Conservation (phyloP, 768 basidiomycete species). For the Kwoniella bestiolae region DNA sequence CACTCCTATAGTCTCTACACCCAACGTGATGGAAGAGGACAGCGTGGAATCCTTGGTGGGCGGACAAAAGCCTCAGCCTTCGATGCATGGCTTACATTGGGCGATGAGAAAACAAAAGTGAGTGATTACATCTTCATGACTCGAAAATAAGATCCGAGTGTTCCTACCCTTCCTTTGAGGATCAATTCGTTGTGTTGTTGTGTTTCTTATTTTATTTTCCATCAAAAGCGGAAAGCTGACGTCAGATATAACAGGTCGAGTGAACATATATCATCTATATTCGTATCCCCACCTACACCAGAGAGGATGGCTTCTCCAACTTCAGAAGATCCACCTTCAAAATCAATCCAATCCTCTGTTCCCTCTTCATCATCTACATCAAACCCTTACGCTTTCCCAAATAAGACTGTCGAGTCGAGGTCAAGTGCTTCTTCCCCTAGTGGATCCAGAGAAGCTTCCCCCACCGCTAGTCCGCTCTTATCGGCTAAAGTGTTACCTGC, state of each 20-base stretch:
- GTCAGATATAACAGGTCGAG: conserved; percentile 20
- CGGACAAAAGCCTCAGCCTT: conserved; percentile 13
- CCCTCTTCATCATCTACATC: not conserved
- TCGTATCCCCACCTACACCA: conserved; percentile 51
- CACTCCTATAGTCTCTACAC: conserved; percentile 13
- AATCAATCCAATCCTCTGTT: not conserved
- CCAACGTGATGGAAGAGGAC: conserved; percentile 38
- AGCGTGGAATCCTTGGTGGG: conserved; percentile 36
- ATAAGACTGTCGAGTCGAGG: not conserved
- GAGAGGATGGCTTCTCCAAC: conserved; percentile 33
- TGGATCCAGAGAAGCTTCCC: conserved; percentile 20
- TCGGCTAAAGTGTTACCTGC: conserved; percentile 15
- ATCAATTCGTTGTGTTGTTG: not conserved
- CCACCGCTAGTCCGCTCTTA: conserved; percentile 24
- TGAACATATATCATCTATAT: conserved; percentile 41
- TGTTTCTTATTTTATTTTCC: not conserved
- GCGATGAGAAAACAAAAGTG: conserved; percentile 24
- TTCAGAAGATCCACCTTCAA: conserved; percentile 7
- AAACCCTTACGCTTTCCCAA: not conserved
- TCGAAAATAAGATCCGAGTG: not conserved
- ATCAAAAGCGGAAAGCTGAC: conserved; percentile 11
- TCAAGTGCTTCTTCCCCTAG: conserved; percentile 1
- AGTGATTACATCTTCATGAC: no score
- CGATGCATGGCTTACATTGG: conserved; percentile 24
- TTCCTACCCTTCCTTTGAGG: not conserved